Percentiles rank a stretch among this genome's conserved stretches.
phyloP scores from a whole-genome alignment of 2,329 filamentous ascomycete genomes.

The Apiospora malaysiana region DNA sequence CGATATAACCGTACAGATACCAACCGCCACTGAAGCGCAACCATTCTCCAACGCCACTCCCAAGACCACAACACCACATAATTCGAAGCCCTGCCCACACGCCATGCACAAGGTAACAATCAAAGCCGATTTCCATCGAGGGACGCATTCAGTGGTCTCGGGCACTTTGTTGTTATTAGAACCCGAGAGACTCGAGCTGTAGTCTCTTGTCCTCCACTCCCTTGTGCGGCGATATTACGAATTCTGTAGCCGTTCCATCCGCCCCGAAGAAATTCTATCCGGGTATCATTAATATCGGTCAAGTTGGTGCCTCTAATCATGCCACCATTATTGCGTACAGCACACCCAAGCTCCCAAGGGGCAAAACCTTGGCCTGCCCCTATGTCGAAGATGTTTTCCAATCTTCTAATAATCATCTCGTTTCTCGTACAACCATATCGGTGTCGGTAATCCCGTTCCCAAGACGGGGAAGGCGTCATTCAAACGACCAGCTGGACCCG shows the following conservation, averaged over 20 bases:
- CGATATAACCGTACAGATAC: background rate
- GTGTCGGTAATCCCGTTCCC: background rate
- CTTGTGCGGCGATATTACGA: background rate
- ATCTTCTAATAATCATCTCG: conserved; percentile 19
- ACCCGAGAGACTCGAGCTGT: background rate
- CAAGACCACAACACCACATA: background rate
- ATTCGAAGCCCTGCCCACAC: background rate
- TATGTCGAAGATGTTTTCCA: conserved; percentile 10
- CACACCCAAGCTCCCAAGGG: background rate
- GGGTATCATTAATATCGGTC: conserved; percentile 17
- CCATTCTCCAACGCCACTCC: conserved; percentile 1
- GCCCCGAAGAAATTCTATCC: conserved; percentile 19
- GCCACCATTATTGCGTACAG: background rate
- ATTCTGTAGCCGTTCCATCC: conserved; percentile 8
- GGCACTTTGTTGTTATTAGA: conserved; percentile 12
- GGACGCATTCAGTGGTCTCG: background rate
- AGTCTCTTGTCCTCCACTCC: background rate
- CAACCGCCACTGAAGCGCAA: conserved; percentile 6
- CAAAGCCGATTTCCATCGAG: background rate
- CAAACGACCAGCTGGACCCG: background rate
- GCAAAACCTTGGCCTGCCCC: conserved; percentile 10
- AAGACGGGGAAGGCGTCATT: background rate
- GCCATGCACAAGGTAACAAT: background rate
- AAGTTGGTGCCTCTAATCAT: background rate
- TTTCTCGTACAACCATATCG: background rate